A percentile compares a stretch with the other conserved stretches of the same genome.
Conservation (phyloP, 2,329 filamentous ascomycete genomes). For the Coleophoma cylindrospora region DNA sequence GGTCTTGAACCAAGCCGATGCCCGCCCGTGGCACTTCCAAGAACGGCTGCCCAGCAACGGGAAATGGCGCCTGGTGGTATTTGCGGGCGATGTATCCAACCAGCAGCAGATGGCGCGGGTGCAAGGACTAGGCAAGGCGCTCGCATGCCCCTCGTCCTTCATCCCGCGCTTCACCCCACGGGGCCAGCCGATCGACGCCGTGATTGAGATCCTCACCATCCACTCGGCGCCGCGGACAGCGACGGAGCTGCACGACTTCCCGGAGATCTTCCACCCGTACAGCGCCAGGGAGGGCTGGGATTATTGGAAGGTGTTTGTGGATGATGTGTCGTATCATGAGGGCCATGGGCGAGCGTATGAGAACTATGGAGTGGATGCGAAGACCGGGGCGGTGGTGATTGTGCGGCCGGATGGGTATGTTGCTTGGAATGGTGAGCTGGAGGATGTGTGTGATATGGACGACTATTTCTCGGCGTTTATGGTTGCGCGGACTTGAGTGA, state of each 20-base stretch:
- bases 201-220: conserved; percentile 57
- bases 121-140: conserved; percentile 38
- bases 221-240: conserved; percentile 46
- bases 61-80: conserved; percentile 54
- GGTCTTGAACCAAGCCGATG: conserved; percentile 53
- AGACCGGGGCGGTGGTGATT: conserved; percentile 17
- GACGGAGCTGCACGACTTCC: conserved; percentile 44
- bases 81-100: conserved; percentile 51
- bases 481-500: neutral
- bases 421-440: conserved; percentile 31
- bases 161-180: conserved; percentile 38
- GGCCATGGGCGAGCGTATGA: conserved; percentile 34
- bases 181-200: conserved; percentile 32
- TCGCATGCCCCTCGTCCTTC: conserved; percentile 33
- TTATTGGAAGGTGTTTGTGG: conserved; percentile 51
- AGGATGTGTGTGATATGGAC: conserved; percentile 14
- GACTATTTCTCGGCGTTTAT: conserved; percentile 11
- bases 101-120: conserved; percentile 38
- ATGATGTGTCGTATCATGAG: conserved; percentile 47
- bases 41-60: conserved; percentile 51
- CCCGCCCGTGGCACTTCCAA: conserved; percentile 54
- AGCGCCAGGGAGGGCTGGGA: conserved; percentile 43
- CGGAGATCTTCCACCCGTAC: conserved; percentile 40
- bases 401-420: conserved; percentile 23
- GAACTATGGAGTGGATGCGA: conserved; percentile 19